Base-by-base conservation (phyloP, 805 yeast genomes). In the Yamadazyma paraphyllophila region DNA sequence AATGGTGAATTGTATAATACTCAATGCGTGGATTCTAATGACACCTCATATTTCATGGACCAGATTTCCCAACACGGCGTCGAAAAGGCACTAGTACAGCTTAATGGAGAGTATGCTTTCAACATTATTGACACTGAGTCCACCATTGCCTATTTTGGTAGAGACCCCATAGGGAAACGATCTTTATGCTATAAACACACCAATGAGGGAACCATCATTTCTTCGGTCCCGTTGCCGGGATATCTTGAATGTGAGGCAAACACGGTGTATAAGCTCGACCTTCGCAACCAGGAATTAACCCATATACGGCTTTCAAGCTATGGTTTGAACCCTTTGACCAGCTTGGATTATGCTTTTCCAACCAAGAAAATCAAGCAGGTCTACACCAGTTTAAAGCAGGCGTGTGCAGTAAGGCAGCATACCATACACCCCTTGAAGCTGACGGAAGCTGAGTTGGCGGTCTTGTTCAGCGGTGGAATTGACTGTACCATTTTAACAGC, bases 391-490 rank as follows among this genome's bases (percentile, higher is more conserved):
- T 39, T 52, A 11, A 49, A 49, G 29, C 29, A 48, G 0, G 62
- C 86, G 1, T 78, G 83, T 2, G 39, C 52, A 1, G 58, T 69
- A n/a, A 67, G 94, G 47, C 76, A 82, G n/a, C 58, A 63, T 8
- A 75, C 87, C 0, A 83, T 86, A 4, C 76, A 75, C 47, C 91
- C 94, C 2, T 45, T 77, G 2, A 77, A 74, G 46, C 49, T 61
- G 9, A 51, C 60, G 0, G 62, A 62, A 36, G 60, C 66, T 6
- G 42, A 50, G 11, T 50, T 48, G 39, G 61, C 61, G 69, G 69
- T 94, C 0, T 64, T 94, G 27, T 94, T 91, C 59, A 88, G 97
- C 36, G 99, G 99, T 1, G 99, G 99, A 0, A 69, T 94, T 3
- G 99, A 94, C 59, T 94, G 99, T 62, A 84, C 97, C 0, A 65